A percentile compares a stretch with the other conserved stretches of the same genome.
Evolutionary conservation across 2,329 filamentous ascomycete genomes (phyloP).

Genomic region (Botrytis pseudocinerea): DNA sequence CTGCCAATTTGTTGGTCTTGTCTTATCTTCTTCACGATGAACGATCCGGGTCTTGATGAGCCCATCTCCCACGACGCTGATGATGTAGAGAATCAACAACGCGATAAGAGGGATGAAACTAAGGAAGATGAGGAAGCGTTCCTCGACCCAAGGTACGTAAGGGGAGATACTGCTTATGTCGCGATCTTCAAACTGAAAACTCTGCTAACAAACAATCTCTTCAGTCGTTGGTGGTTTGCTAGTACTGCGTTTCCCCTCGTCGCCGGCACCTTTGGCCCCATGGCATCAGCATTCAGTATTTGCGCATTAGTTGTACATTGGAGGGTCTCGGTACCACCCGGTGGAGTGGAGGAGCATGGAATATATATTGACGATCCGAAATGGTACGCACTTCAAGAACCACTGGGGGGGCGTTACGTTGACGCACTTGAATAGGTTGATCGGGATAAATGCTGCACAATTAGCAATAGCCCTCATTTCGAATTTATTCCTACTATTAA

Average conservation of each 20-base stretch:
- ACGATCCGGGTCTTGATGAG: slow-evolving; percentile 38
- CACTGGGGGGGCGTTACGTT: not conserved
- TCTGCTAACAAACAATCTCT: not conserved
- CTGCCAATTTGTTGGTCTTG: not conserved
- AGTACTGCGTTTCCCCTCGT: slow-evolving; percentile 72
- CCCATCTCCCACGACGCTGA: slow-evolving; percentile 36
- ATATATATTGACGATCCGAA: slow-evolving; percentile 64
- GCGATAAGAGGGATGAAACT: slow-evolving; percentile 31
- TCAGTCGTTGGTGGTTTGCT: slow-evolving; percentile 58
- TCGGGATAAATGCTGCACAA: slow-evolving; percentile 74
- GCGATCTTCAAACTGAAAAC: not conserved
- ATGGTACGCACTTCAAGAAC: slow-evolving; percentile 56
- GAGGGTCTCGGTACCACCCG: slow-evolving; percentile 59
- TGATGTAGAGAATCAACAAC: slow-evolving; percentile 35
- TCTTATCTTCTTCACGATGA: slow-evolving; percentile 32
- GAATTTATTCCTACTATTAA: slow-evolving; percentile 80
- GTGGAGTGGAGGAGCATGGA: slow-evolving; percentile 52
- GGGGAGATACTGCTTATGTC: not conserved
- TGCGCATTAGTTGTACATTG: slow-evolving; percentile 81
- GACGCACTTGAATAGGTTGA: slow-evolving; percentile 52
- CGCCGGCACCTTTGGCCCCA: slow-evolving; percentile 79
- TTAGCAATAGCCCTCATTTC: slow-evolving; percentile 73
- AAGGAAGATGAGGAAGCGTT: slow-evolving; percentile 38
- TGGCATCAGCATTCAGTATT: slow-evolving; percentile 86
- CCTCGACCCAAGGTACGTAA: slow-evolving; percentile 33